Base-by-base conservation (phyloP, 108 stramenopile genomes). In the Skeletonema tropicum region DNA sequence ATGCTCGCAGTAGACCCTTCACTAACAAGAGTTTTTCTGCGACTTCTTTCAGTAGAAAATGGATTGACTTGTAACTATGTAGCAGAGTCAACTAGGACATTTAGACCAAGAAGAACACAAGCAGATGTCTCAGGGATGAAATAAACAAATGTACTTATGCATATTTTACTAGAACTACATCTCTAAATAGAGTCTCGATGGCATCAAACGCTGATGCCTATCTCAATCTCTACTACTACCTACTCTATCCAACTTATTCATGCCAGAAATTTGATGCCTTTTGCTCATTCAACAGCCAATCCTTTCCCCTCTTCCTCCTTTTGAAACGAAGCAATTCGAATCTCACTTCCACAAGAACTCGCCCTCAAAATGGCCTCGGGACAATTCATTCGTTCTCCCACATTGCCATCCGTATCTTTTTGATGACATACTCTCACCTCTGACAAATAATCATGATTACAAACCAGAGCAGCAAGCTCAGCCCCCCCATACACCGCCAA, bases 371-470 rank as follows among this genome's bases (percentile, higher is more conserved):
- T 74, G 12, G 19, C 17, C 11, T 71, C 73, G 13, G 77, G 77
- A 68, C 85, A 86, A 11, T 61, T 36, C 36, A 86, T 80, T 42
- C 78, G 73, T 15, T 49, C 68, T n/a, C 82, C 76, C 5, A 70
- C 75, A 15, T n/a, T 60, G 1, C 82, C 74, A 31, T 63, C 74
- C 8, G 38, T 41, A 13, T 71, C 58, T 55, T 83, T 86, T 9
- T 32, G 73, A 58, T 82, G 70, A 66, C 87, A 88, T 35, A 79
- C 79, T 21, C 87, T 36, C 14, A 88, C 82, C 49, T 88, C 87
- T 6, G 82, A 73, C 48, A 88, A 77, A 67, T 79, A 85, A 13
- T 71, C 74, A 7, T 33, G n/a, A 10, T 79, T 60, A 60, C 85
- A 86, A 15, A 82, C 81, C 7, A 79, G 19, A 12, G 67, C 60